Evolutionary conservation across 768 basidiomycete species (phyloP).

Genomic region (Rubroboletus pulcherrimus): DNA sequence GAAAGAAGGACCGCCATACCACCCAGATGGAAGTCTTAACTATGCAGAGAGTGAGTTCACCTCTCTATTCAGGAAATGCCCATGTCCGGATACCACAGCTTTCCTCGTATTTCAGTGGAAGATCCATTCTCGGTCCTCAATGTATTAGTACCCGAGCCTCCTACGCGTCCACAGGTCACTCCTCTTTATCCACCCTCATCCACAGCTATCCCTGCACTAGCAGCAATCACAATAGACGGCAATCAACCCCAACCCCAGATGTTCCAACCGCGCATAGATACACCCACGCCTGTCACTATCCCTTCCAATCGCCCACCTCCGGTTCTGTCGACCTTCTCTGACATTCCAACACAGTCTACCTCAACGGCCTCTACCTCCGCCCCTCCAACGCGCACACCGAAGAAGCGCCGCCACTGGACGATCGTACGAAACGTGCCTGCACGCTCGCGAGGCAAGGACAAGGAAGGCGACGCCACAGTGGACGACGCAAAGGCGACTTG

Average conservation of each 20-base stretch:
- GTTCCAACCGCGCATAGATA: constrained; percentile 11
- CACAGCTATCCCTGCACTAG: constrained; percentile 17
- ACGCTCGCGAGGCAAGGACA: constrained; percentile 49
- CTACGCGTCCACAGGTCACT: constrained; percentile 50
- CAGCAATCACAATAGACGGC: neutral
- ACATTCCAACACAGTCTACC: neutral
- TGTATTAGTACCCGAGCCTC: constrained; percentile 56
- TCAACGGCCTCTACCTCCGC: neutral
- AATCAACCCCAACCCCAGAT: neutral
- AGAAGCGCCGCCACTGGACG: constrained; percentile 57
- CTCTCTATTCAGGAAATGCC: neutral
- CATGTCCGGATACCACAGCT: neutral
- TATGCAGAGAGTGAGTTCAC: constrained; percentile 58
- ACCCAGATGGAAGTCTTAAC: constrained; percentile 75
- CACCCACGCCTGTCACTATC: constrained; percentile 29
- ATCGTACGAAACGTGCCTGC: constrained; percentile 48
- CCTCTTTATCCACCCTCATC: constrained; percentile 50
- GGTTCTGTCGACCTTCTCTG: constrained; percentile 14
- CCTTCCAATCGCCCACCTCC: constrained; percentile 19
- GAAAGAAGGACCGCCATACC: constrained; percentile 66
- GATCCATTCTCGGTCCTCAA: constrained; percentile 72
- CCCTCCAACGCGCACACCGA: neutral
- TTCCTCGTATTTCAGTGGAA: constrained; percentile 50
- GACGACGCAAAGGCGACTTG: constrained; percentile 37
- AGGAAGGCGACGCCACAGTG: constrained; percentile 41